These are phyloP conservation scores for Podospora sp. DNA, from an alignment of 495 filamentous ascomycete genomes.

Conservation along the genomic window DNA sequence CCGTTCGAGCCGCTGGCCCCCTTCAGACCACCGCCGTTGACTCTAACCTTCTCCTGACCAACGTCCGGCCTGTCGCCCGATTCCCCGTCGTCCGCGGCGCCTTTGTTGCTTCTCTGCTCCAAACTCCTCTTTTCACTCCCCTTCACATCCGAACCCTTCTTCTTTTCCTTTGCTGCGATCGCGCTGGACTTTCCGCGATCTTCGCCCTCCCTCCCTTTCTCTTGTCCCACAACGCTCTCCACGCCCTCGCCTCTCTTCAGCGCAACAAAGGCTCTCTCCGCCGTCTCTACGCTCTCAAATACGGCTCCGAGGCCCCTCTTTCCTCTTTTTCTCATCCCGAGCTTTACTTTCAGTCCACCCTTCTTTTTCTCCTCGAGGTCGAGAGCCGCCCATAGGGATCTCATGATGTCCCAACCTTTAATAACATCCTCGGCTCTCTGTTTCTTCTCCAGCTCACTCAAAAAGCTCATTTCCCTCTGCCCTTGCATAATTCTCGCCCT, in stretches of 20 bases:
- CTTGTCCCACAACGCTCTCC: constrained; percentile 29
- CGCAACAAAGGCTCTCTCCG: constrained; percentile 45
- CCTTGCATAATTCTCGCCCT: constrained; percentile 54
- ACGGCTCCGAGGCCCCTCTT: constrained; percentile 42
- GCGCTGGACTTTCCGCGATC: constrained; percentile 25
- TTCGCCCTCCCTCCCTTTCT: constrained; percentile 20
- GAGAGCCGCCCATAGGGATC: constrained; percentile 43
- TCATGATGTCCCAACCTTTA: constrained; percentile 49
- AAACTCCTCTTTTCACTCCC: neutral
- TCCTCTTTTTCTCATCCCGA: constrained; percentile 22
- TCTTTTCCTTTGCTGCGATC: constrained; percentile 24
- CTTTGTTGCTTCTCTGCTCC: neutral
- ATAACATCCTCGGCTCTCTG: constrained; percentile 18
- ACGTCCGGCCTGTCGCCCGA: neutral
- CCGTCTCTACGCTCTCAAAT: constrained; percentile 50
- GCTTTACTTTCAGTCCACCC: constrained; percentile 22
- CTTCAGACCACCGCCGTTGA: constrained; percentile 3
- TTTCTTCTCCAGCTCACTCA: constrained; percentile 36
- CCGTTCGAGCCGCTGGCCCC: neutral
- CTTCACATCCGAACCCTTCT: constrained; percentile 6
- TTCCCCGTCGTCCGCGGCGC: neutral
- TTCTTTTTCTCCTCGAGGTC: constrained; percentile 40
- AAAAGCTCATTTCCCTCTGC: constrained; percentile 37
- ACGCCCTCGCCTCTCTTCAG: constrained; percentile 38
- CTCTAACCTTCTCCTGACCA: neutral